These are phyloP conservation scores for Gossypioides kirkii DNA, from an alignment of 345 rosid species.

Conservation along the genomic window DNA sequence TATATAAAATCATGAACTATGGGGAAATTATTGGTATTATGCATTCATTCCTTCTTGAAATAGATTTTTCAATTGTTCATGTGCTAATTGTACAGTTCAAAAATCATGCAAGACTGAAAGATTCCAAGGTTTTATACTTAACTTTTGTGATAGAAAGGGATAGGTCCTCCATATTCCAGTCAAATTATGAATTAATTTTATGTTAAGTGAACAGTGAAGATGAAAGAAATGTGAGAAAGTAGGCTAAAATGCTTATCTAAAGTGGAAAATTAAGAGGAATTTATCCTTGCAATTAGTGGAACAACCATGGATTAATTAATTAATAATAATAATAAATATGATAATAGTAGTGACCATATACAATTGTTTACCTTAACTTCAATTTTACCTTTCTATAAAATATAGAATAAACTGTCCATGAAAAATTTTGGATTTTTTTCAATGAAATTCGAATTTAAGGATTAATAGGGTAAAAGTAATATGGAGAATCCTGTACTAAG, in stretches of 20 bases:
- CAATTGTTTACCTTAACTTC: background rate
- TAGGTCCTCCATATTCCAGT: background rate
- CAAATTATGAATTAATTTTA: slow-evolving; percentile 2
- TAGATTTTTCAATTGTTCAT: background rate
- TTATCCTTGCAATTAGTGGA: background rate
- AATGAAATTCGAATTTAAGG: no score
- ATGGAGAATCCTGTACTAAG: no score
- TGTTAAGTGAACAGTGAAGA: slow-evolving; percentile 8
- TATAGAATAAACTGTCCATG: background rate
- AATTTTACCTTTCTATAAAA: background rate
- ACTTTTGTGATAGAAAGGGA: background rate
- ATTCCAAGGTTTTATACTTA: background rate
- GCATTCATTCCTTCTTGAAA: background rate
- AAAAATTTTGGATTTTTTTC: no score
- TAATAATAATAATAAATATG: background rate
- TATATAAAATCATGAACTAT: background rate
- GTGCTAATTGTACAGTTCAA: background rate
- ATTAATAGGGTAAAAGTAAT: no score
- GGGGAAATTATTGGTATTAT: background rate
- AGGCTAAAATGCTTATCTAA: background rate
- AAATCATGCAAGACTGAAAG: background rate
- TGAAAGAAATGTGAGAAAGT: background rate
- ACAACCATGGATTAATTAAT: background rate
- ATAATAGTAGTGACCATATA: background rate
- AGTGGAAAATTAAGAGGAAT: background rate